Evolutionary conservation across 169 alveolate genomes (phyloP).

Genomic region (Cryptosporidium baileyi): DNA sequence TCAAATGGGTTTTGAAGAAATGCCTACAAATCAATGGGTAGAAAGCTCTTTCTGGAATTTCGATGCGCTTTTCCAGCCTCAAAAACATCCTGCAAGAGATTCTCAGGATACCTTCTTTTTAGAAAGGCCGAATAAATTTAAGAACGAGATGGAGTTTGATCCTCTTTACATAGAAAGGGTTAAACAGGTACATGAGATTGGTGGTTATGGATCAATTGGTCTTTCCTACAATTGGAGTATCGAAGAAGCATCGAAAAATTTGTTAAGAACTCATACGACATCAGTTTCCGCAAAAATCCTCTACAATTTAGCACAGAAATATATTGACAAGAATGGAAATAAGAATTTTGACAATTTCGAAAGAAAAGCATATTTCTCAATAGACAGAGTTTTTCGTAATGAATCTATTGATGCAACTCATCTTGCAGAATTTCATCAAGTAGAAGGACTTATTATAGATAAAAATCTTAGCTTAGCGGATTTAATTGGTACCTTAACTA

Average conservation of each 20-base stretch:
- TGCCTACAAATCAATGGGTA: conserved; percentile 97
- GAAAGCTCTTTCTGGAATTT: conserved; percentile 99
- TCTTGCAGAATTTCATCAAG: conserved; percentile 99
- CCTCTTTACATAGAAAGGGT: conserved; percentile 90
- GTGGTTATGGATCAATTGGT: conserved; percentile 97
- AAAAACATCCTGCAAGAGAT: conserved; percentile 99
- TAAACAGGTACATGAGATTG: conserved; percentile 91
- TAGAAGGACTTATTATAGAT: conserved; percentile 94
- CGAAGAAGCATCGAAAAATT: conserved; percentile 81
- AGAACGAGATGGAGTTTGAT: conserved; percentile 71
- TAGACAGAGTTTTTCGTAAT: conserved; percentile 99
- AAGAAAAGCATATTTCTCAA: conserved; percentile 92
- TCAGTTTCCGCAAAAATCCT: conserved; percentile 96
- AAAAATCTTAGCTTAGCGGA: conserved; percentile 90
- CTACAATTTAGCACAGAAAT: conserved; percentile 90
- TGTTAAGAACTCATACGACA: conserved; percentile 99
- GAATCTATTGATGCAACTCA: conserved; percentile 99
- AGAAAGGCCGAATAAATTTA: conserved; percentile 76
- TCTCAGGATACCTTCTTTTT: conserved; percentile 99
- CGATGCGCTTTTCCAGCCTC: conserved; percentile 99
- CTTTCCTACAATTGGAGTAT: conserved; percentile 96
- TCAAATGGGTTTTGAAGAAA: conserved; percentile 96
- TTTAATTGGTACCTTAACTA: conserved; percentile 88
- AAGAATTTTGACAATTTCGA: conserved; percentile 76
- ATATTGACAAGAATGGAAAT: conserved; percentile 75